These are phyloP conservation scores for Fusarium xyrophilum DNA, from an alignment of 2,329 filamentous ascomycete species.

Conservation along the genomic window DNA sequence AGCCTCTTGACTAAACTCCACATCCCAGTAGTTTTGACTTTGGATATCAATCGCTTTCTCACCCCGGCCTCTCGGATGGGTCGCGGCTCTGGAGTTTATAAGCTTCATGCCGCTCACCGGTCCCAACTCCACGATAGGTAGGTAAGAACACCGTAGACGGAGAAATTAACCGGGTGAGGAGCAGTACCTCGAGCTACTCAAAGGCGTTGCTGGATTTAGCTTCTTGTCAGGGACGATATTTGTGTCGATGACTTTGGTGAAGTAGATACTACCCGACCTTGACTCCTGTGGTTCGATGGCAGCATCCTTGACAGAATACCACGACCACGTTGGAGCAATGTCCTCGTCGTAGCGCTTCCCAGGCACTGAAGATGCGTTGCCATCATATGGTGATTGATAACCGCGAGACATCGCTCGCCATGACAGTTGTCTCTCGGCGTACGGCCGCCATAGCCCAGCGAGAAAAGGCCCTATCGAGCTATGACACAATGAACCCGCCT, in stretches of 20 bases:
- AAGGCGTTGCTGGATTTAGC: neutral
- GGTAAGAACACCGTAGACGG: constrained; percentile 6
- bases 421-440: constrained; percentile 5
- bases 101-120: neutral
- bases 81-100: neutral
- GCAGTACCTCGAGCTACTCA: constrained; percentile 1
- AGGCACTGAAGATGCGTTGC: neutral
- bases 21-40: constrained; percentile 20
- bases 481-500: too few species aligned
- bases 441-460: constrained; percentile 14
- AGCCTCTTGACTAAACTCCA: constrained; percentile 5
- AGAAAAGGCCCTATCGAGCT: neutral
- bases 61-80: accelerated
- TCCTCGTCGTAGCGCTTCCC: neutral
- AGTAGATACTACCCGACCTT: neutral
- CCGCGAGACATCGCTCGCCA: constrained; percentile 19
- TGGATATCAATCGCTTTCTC: neutral
- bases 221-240: neutral
- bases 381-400: neutral
- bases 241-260: neutral
- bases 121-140: neutral
- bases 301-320: constrained; percentile 20
- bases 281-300: constrained; percentile 9
- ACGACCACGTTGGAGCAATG: constrained; percentile 15
- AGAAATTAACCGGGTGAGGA: neutral